phyloP scores from a whole-genome alignment of 176 grass and related monocot species.

The Elaeis guineensis region DNA sequence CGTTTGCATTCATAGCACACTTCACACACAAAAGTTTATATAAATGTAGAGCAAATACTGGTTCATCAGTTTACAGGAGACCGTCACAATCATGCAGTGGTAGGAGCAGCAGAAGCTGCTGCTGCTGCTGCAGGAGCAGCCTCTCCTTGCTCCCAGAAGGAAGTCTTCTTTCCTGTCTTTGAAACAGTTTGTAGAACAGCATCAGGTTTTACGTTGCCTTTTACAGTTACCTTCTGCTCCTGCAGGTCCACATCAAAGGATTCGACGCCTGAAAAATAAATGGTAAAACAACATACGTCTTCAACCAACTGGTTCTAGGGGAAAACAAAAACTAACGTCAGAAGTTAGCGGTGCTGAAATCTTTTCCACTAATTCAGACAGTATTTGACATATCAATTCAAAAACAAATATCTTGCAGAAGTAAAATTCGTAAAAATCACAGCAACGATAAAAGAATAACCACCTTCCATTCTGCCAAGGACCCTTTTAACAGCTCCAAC shows the following conservation, averaged over 20 bases:
- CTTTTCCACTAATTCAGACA: too few relatives aligned
- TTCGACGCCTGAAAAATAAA: slow-evolving; percentile 47
- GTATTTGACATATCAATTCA: too few relatives aligned
- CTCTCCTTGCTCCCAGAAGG: slow-evolving; percentile 64
- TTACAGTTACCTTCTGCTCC: slow-evolving; percentile 87
- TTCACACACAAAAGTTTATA: too few relatives aligned
- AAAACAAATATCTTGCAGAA: too few relatives aligned
- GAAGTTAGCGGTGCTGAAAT: background rate
- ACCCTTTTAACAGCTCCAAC: slow-evolving; percentile 62
- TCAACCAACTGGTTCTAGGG: background rate
- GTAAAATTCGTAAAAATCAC: too few relatives aligned
- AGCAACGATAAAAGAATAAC: background rate
- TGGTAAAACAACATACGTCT: background rate
- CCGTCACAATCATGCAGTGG: too few relatives aligned
- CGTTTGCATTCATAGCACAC: too few relatives aligned
- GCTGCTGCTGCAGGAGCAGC: background rate
- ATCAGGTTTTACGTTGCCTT: slow-evolving; percentile 62
- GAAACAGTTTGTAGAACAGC: slow-evolving; percentile 79
- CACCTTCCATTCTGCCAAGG: slow-evolving; percentile 84
- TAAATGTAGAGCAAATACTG: too few relatives aligned
- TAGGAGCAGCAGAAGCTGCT: too few relatives aligned
- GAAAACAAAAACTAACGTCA: background rate
- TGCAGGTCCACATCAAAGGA: slow-evolving; percentile 75
- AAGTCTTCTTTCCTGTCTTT: slow-evolving; percentile 78
- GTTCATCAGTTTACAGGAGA: too few relatives aligned